Evolutionary conservation across 1,284 basidiomycete genomes (phyloP).

Genomic region (Blastosporella zonata): DNA sequence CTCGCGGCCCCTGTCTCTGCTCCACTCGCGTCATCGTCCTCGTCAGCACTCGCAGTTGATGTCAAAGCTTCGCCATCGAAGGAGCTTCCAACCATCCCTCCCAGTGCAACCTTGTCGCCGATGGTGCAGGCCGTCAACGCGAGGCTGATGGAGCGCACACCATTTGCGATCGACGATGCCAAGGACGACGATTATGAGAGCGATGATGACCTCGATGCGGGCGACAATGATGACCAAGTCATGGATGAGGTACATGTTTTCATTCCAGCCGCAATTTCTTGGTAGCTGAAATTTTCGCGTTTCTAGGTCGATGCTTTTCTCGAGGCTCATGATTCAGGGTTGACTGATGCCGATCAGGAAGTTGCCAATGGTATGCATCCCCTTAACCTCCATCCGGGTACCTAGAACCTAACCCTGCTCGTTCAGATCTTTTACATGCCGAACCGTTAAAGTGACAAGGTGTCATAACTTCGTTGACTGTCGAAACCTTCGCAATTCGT

Average conservation of each 20-base stretch:
- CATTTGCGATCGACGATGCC: constrained; percentile 92
- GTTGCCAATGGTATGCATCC: constrained; percentile 65
- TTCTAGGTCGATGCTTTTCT: constrained; percentile 87
- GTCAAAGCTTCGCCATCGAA: constrained; percentile 29
- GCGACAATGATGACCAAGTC: constrained; percentile 73
- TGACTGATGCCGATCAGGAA: constrained; percentile 82
- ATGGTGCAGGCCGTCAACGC: constrained; percentile 78
- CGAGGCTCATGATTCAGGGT: constrained; percentile 84
- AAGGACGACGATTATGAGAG: constrained; percentile 79
- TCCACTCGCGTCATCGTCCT: constrained; percentile 31
- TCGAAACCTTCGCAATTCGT: constrained; percentile 1
- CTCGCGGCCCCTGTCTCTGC: constrained; percentile 31
- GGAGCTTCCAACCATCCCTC: constrained; percentile 28
- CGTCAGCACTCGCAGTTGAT: constrained; percentile 40
- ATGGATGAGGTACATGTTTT: constrained; percentile 72
- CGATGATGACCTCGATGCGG: constrained; percentile 56
- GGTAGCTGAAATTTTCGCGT: constrained; percentile 10
- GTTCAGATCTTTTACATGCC: constrained; percentile 59
- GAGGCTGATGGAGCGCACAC: constrained; percentile 84
- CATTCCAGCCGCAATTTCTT: not conserved
- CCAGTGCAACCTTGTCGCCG: constrained; percentile 43
- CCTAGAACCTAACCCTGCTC: not conserved
- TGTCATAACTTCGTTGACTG: not conserved
- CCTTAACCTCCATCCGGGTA: not conserved
- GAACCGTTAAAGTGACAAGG: constrained; percentile 52